Evolutionary conservation across 176 grass and related monocot genomes (phyloP), one percentile per base, ranked within the genome.

Genomic region (Oryza glaberrima): DNA sequence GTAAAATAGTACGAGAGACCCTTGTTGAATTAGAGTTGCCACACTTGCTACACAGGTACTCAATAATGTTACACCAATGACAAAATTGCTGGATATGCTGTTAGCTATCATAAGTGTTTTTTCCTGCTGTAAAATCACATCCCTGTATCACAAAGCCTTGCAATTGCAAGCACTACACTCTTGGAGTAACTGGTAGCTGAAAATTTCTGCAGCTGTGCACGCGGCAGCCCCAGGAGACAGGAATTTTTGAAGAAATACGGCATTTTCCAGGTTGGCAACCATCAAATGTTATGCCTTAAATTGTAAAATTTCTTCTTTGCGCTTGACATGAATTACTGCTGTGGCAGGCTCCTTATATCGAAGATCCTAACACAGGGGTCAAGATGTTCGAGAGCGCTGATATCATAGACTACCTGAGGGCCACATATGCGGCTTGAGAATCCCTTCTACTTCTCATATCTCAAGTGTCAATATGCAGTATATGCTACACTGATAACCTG

Each of bases 1-100:
- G 93, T 77, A 98, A 90, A 88, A 88, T 98, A 87, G 93, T 85
- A 22, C 81, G 96, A 35, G 96, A 98, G 78, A 61, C 91, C 17
- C 85, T 98, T n/a, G 96, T 95, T 80, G 96, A 98, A 49, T 80
- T 98, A 75, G 93, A 98, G 67, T 75, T 98, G 77, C 96, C 96
- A 43, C 93, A 98, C 86, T 76, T 98, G 73, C 81, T 95, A n/a
- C 93, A 72, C 82, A 94, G 91, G 96, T 95, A 85, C 14, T 35
- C 66, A 70, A 2, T 54, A 86, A 77, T 5, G 63, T 87, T 61
- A 5, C 15, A 14, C 63, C 65, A 34, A 9, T 76, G 22, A 44
- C 60, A 49, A 26, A 79, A 67, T 67, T 72, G 43, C 1, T 77
- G 19, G 81, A 41, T 46, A 52, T 69, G 16, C 16, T 68, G 49